phyloP scores from a whole-genome alignment of 2,329 filamentous ascomycete genomes.

The Diaporthe australafricana region DNA sequence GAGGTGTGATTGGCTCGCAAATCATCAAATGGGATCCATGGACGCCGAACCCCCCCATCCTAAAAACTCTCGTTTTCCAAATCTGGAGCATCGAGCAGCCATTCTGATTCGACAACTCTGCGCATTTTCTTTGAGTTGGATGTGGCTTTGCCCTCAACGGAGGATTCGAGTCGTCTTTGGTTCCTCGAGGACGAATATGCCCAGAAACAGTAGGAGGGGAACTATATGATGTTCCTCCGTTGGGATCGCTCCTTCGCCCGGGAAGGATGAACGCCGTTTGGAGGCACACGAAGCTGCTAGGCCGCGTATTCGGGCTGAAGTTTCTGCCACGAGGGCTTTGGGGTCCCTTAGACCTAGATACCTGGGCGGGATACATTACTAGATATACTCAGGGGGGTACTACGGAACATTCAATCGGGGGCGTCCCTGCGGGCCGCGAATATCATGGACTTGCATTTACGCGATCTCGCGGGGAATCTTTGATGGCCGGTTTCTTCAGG shows the following conservation, averaged over 20 bases:
- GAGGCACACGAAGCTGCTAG: neutral
- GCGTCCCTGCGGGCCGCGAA: neutral
- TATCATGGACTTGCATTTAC: neutral
- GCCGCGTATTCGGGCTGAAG: conserved; percentile 21
- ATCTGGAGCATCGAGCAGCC: neutral
- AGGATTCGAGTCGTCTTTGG: neutral
- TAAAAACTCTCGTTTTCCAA: neutral
- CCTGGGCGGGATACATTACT: no score
- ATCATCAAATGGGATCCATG: conserved; percentile 1
- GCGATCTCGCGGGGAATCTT: neutral
- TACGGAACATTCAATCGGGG: no score
- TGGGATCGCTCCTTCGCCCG: neutral
- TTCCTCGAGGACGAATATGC: conserved; percentile 1
- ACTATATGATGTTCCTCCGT: neutral
- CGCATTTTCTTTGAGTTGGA: neutral
- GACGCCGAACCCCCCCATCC: neutral
- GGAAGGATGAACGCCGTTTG: conserved; percentile 5
- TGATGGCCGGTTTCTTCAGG: neutral
- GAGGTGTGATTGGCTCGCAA: conserved; percentile 27
- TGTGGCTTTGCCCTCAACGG: no score
- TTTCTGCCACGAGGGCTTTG: conserved; percentile 6
- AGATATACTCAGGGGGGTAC: neutral
- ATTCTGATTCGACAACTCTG: neutral
- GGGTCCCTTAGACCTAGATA: no score
- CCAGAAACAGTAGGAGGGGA: no score